Evolutionary conservation across 2,329 filamentous ascomycete species (phyloP).

Genomic region (Fusarium ramigenum): DNA sequence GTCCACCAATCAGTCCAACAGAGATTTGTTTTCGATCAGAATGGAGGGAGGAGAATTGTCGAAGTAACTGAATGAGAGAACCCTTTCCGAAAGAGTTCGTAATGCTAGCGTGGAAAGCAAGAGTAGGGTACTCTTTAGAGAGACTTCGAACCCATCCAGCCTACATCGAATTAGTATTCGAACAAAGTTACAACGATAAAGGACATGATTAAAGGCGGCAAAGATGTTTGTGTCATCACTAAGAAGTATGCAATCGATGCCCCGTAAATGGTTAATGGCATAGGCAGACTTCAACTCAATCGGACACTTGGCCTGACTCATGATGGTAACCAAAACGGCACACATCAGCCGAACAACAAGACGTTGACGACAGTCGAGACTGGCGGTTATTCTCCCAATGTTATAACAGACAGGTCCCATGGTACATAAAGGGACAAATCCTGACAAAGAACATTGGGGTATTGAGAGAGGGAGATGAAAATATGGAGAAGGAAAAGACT

Average conservation of each 20-base stretch:
- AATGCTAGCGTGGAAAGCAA: conserved; percentile 93
- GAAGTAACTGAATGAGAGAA: conserved; percentile 87
- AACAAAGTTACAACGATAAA: conserved; percentile 24
- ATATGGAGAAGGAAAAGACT: conserved; percentile 58
- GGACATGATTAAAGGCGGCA: conserved; percentile 8
- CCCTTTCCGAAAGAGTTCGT: conserved; percentile 98
- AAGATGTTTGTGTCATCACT: conserved; percentile 92
- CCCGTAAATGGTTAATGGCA: conserved; percentile 54
- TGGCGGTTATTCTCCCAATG: conserved; percentile 90
- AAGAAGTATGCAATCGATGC: conserved; percentile 86
- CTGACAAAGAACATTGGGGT: conserved; percentile 81
- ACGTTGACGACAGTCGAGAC: conserved; percentile 50
- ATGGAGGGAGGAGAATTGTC: conserved; percentile 92
- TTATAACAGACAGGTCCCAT: conserved; percentile 97
- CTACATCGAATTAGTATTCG: conserved; percentile 58
- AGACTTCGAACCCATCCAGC: conserved; percentile 91
- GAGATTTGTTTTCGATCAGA: conserved; percentile 93
- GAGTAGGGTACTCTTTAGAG: conserved; percentile 90
- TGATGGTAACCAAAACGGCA: conserved; percentile 90
- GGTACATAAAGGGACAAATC: conserved; percentile 77
- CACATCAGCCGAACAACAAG: conserved; percentile 68
- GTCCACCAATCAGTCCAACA: conserved; percentile 80
- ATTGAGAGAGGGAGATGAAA: conserved; percentile 50
- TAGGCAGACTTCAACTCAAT: conserved; percentile 93
- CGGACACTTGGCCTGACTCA: conserved; percentile 83